Evolutionary conservation across 257 asterid species (phyloP), one percentile per base, ranked within the genome.

Genomic region (Echium plantagineum): DNA sequence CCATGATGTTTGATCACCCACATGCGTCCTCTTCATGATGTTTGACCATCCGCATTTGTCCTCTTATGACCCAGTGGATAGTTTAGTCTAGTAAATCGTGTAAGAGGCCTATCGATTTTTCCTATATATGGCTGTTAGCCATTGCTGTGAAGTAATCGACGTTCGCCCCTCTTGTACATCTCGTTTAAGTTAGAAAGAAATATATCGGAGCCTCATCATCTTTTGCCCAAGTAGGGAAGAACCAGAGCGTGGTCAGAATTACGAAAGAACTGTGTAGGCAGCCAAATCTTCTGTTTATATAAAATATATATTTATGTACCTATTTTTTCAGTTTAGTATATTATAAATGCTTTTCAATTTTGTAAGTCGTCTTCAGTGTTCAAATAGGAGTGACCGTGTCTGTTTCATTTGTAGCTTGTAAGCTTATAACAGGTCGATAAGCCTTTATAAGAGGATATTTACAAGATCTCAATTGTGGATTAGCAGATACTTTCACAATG

Each of bases 151-250:
- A 72, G 63, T 69, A 71, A 68, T 67, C 57, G 70, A 55, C 70
- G 66, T 66, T 72, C 17, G 49, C 1, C 10, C 49, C 12, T 10
- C 75, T 74, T 84, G 83, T 75, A 72, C 70, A 67, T 75, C 75
- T 78, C 68, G 58, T 65, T 66, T 74, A 70, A 73, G 73, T 65
- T 67, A 68, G 64, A 21, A 66, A 65, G 67, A 65, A 55, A 61
- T 69, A 53, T 62, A 65, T 73, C 77, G 77, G 65, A 69, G 63
- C 74, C 84, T 81, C 77, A 2, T 69, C 78, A 64, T 69, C 49
- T 80, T 81, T 82, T 85, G 64, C 75, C 58, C 46, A 63, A 63
- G 71, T 38, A 42, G 63, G 68, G 77, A 77, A 67, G 57, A 57
- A 59, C 65, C 58, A 28, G 47, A 62, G 60, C 51, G 69, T 63